A percentile compares a stretch with the other conserved stretches of the same genome.
phyloP scores from a whole-genome alignment of 1,284 basidiomycete species.

The Boletus putidus region DNA sequence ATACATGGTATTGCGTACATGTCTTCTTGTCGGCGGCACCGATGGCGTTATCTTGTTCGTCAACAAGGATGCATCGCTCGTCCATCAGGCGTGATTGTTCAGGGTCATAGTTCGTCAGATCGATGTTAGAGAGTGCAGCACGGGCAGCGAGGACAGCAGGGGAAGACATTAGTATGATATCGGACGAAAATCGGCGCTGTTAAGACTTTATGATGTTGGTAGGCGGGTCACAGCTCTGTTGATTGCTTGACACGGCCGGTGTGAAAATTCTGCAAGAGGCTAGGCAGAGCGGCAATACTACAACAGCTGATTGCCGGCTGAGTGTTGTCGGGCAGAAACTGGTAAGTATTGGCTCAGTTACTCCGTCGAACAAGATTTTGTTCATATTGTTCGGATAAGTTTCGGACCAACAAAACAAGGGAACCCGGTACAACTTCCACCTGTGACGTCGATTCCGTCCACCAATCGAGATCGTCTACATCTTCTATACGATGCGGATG shows the following conservation, averaged over 20 bases:
- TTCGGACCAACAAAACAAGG: slow-evolving; percentile 10
- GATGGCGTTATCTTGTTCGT: slow-evolving; percentile 84
- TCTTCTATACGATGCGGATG: slow-evolving; percentile 41
- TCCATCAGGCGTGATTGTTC: slow-evolving; percentile 93
- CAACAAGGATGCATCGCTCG: slow-evolving; percentile 94
- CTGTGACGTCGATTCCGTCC: not conserved
- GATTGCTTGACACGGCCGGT: not conserved
- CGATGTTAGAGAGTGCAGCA: slow-evolving; percentile 65
- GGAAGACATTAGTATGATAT: slow-evolving; percentile 46
- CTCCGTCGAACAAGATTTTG: not conserved
- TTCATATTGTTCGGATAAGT: slow-evolving; percentile 5
- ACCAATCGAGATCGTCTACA: not conserved
- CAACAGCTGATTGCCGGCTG: not conserved
- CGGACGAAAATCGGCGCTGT: not conserved
- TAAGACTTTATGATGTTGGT: slow-evolving; percentile 9
- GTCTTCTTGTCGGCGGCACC: slow-evolving; percentile 97
- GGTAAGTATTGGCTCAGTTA: not conserved
- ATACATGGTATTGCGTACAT: slow-evolving; percentile 55
- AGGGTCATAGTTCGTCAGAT: slow-evolving; percentile 74
- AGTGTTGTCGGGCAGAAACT: not conserved
- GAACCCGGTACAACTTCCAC: not conserved
- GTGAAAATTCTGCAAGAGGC: not conserved
- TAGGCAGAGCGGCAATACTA: not conserved
- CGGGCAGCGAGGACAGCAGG: slow-evolving; percentile 60
- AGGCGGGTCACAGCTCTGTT: not conserved